Evolutionary conservation across 1,284 basidiomycete genomes (phyloP).

Genomic region (Exsudoporus floridanus): DNA sequence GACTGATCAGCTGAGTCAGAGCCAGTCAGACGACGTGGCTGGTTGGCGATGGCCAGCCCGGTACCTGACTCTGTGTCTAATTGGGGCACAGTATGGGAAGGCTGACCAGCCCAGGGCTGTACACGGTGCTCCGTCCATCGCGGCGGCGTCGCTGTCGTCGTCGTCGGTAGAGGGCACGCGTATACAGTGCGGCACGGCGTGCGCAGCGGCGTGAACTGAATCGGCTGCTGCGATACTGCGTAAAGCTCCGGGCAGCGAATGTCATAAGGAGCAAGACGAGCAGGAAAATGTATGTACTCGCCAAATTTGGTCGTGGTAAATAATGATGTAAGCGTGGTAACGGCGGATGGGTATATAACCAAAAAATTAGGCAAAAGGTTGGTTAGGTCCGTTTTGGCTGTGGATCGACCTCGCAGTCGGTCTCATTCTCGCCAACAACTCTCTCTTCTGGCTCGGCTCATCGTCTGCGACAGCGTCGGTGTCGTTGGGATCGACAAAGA

Average conservation of each 20-base stretch:
- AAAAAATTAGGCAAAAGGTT: constrained; percentile 22
- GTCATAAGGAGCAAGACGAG: background rate
- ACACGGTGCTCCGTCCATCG: constrained; percentile 2
- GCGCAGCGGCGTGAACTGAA: background rate
- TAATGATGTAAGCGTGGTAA: constrained; percentile 27
- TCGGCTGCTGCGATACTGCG: constrained; percentile 9
- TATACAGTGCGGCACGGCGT: constrained; percentile 6
- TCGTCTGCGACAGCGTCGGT: constrained; percentile 44
- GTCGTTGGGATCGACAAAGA: constrained; percentile 42
- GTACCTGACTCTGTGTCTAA: constrained; percentile 25
- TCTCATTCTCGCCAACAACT: constrained; percentile 38
- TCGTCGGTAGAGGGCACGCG: constrained; percentile 16
- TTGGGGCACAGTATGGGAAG: constrained; percentile 18
- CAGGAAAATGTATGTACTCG: constrained; percentile 1
- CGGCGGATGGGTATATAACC: constrained; percentile 26
- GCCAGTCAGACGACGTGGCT: constrained; percentile 14
- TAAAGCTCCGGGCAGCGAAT: constrained; percentile 6
- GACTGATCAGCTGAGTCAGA: constrained; percentile 16
- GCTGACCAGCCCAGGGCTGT: constrained; percentile 4
- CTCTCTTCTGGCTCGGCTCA: constrained; percentile 38
- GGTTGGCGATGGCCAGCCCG: constrained; percentile 28
- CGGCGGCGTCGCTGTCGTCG: background rate
- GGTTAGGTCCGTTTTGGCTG: constrained; percentile 36
- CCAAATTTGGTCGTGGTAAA: constrained; percentile 24
- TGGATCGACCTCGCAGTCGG: constrained; percentile 49